Evolutionary conservation across 2,329 filamentous ascomycete species (phyloP).

Genomic region (Venturia pyrina): DNA sequence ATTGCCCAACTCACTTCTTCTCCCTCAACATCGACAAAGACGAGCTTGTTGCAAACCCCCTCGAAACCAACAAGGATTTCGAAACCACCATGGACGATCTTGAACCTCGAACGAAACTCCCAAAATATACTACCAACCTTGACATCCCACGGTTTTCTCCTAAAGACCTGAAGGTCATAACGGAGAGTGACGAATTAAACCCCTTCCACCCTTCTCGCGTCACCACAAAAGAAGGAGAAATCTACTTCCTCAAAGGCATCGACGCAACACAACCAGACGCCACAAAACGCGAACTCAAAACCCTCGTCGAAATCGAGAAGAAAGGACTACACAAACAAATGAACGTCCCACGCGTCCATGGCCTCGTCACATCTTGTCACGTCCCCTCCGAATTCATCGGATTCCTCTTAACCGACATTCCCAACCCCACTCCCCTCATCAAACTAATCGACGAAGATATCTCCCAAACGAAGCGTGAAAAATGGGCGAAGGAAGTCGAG

Average conservation of each 20-base stretch:
- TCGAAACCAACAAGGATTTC: slow-evolving; percentile 17
- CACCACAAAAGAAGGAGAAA: slow-evolving; percentile 11
- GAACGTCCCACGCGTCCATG: slow-evolving; percentile 21
- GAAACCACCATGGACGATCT: slow-evolving; percentile 17
- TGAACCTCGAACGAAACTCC: slow-evolving; percentile 21
- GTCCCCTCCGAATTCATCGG: slow-evolving; percentile 20
- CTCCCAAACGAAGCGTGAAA: slow-evolving; percentile 19
- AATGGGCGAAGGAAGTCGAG: slow-evolving; percentile 15
- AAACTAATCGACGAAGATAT: slow-evolving; percentile 21
- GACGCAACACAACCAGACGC: slow-evolving; percentile 20
- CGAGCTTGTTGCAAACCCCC: slow-evolving; percentile 19
- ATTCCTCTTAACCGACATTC: slow-evolving; percentile 24
- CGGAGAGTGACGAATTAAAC: slow-evolving; percentile 17
- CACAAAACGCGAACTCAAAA: slow-evolving; percentile 24
- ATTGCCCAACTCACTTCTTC: slow-evolving; percentile 21
- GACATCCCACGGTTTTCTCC: slow-evolving; percentile 18
- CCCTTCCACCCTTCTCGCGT: slow-evolving; percentile 21
- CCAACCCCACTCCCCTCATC: slow-evolving; percentile 22
- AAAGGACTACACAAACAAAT: slow-evolving; percentile 21
- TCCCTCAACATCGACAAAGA: slow-evolving; percentile 18
- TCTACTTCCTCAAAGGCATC: slow-evolving; percentile 25
- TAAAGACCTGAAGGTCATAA: slow-evolving; percentile 19
- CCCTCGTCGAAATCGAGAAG: slow-evolving; percentile 21
- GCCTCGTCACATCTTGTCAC: slow-evolving; percentile 19
- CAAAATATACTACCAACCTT: slow-evolving; percentile 25